Conservation (phyloP, 1,284 basidiomycete genomes). For the Trichosporon coremiiforme region DNA sequence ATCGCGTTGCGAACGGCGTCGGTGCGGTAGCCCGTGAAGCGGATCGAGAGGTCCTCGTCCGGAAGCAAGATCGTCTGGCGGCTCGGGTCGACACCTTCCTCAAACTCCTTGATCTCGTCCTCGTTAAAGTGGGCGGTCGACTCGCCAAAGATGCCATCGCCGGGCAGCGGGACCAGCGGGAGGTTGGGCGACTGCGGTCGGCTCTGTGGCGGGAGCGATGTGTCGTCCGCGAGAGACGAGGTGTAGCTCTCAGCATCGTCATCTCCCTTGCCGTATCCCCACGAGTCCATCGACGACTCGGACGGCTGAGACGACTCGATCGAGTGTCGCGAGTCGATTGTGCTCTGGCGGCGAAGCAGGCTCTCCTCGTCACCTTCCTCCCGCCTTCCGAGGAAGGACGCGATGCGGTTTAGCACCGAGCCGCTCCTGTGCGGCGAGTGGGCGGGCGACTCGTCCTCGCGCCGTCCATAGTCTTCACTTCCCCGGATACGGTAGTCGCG, state of each 20-base stretch:
- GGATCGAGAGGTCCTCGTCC: constrained; percentile 88
- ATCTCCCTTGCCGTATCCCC: constrained; percentile 52
- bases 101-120: constrained; percentile 49
- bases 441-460: constrained; percentile 25
- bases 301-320: constrained; percentile 34
- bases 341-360: constrained; percentile 25
- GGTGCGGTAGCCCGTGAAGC: constrained; percentile 85
- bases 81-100: constrained; percentile 41
- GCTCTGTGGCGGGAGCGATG: constrained; percentile 55
- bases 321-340: constrained; percentile 32
- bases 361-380: constrained; percentile 37
- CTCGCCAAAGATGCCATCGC: constrained; percentile 55
- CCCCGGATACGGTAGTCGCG: constrained; percentile 17
- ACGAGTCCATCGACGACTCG: constrained; percentile 44
- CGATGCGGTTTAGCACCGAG: constrained; percentile 48
- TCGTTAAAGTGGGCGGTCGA: constrained; percentile 30
- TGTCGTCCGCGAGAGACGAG: constrained; percentile 56
- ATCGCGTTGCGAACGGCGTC: constrained; percentile 66
- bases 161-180: constrained; percentile 47
- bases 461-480: constrained; percentile 29
- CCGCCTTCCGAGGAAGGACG: constrained; percentile 50
- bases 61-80: constrained; percentile 82
- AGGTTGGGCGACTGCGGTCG: constrained; percentile 51
- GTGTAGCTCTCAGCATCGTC: constrained; percentile 46
- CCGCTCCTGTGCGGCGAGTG: constrained; percentile 36